Evolutionary conservation across 257 asterid species (phyloP), one percentile per base, ranked within the genome.

Genomic region (Verbascum thapsus): DNA sequence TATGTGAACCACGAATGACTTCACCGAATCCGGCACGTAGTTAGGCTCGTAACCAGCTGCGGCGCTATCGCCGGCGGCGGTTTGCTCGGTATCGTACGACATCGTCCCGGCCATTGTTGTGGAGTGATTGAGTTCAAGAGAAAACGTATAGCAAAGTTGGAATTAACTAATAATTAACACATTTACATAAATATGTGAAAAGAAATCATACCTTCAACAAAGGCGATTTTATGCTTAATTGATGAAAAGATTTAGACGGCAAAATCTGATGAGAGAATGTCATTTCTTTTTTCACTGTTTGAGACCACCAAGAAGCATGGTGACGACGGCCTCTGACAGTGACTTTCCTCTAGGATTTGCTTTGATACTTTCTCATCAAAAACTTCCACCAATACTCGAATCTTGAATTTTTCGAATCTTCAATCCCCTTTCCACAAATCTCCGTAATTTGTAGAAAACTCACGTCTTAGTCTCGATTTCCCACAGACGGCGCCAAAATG

Each of bases 11-110:
- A 88, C 97, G 79, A 94, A 94, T 7, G 97, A 79, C 18, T 76
- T 88, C 61, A 90, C 97, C 3, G 97, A 85, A 74, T 94, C 97
- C 10, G 99, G 96, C 0, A 94, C 94, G 71, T 68, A 87, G 63
- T 62, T 85, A 30, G 97, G 97, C 81, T 92, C 99, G 75, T 87
- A 81, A 4, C 67, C 83, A 20, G 23, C 32, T 10, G 84, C 39
- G 54, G 77, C 78, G 37, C 82, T 23, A 8, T 78, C 88, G 5
- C 78, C 78, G 45, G 72, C 45, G 10, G 50, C 19, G 15, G 60
- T 22, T 7, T 76, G 84, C 22, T 80, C 95, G 74, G 85, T 67
- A 4, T 82, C 95, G 69, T 81, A 78, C 19, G 74, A 61, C n/a
- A 83, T 51, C 53, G 87, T 42, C 63, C 66, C 68, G 55, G 83